Percentiles rank a stretch among this genome's conserved stretches.
Evolutionary conservation across 1,284 basidiomycete genomes (phyloP).

Genomic region (Sutorius eximius): DNA sequence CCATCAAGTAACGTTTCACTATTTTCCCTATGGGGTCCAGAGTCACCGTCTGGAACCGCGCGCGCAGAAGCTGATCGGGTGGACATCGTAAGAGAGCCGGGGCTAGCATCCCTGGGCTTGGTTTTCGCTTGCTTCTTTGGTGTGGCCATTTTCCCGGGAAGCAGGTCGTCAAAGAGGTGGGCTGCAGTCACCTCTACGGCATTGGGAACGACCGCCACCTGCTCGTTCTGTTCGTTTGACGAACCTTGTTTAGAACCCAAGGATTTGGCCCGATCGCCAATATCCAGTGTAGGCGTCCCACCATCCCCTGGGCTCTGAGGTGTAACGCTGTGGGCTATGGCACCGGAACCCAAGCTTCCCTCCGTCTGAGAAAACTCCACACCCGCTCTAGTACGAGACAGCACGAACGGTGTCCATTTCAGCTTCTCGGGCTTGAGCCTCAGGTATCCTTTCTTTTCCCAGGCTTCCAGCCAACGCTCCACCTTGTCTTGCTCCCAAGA

Average conservation of each 20-base stretch:
- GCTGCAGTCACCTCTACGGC: constrained; percentile 27
- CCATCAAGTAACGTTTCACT: constrained; percentile 7
- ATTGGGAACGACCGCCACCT: constrained; percentile 2
- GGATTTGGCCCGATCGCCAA: constrained; percentile 19
- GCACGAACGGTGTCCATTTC: constrained; percentile 93
- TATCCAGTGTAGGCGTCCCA: constrained; percentile 27
- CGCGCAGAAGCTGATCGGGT: constrained; percentile 21
- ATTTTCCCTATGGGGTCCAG: constrained; percentile 6
- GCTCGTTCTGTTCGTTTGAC: constrained; percentile 21
- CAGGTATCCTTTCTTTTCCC: constrained; percentile 82
- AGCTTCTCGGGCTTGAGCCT: constrained; percentile 82
- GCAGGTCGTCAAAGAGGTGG: constrained; percentile 34
- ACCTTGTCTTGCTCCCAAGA: constrained; percentile 74
- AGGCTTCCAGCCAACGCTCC: constrained; percentile 62
- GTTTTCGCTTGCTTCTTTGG: constrained; percentile 21
- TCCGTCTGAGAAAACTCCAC: constrained; percentile 37
- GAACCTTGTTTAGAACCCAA: constrained; percentile 13
- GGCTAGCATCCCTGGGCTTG: constrained; percentile 12
- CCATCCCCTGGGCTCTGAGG: constrained; percentile 24
- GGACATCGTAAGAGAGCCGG: constrained; percentile 18
- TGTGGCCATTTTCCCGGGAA: constrained; percentile 16
- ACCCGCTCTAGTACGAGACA: constrained; percentile 57
- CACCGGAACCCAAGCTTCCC: constrained; percentile 21
- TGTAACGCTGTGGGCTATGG: constrained; percentile 20
- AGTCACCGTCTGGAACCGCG: constrained; percentile 11